Evolutionary conservation across 768 basidiomycete genomes (phyloP).

Genomic region (Leccinum subgranulosum): DNA sequence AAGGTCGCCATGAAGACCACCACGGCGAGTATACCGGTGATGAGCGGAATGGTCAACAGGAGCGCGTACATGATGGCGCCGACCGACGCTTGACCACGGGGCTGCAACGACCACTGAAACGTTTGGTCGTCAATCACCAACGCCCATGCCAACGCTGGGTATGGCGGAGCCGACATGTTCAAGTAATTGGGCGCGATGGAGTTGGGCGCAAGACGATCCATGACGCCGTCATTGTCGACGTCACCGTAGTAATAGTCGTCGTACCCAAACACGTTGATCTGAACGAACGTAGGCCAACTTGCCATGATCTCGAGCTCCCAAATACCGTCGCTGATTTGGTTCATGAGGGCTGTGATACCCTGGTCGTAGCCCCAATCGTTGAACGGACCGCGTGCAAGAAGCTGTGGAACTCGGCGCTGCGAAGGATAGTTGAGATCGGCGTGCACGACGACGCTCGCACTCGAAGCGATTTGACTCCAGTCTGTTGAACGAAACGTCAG

Average conservation of each 20-base stretch:
- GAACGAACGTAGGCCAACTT: constrained; percentile 84
- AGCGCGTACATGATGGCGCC: constrained; percentile 88
- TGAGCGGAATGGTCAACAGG: constrained; percentile 73
- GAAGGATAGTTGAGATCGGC: constrained; percentile 65
- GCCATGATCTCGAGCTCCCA: constrained; percentile 93
- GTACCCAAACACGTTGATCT: constrained; percentile 88
- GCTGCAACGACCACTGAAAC: constrained; percentile 74
- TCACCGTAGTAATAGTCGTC: constrained; percentile 95
- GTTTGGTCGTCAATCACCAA: constrained; percentile 74
- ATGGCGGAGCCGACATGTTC: constrained; percentile 89
- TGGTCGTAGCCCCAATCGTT: constrained; percentile 91
- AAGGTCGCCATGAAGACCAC: constrained; percentile 92
- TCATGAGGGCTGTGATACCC: constrained; percentile 72
- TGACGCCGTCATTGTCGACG: constrained; percentile 77
- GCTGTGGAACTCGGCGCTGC: constrained; percentile 77
- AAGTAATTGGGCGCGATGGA: constrained; percentile 80
- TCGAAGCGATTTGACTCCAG: constrained; percentile 68
- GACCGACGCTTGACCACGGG: constrained; percentile 76
- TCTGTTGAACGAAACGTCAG: constrained; percentile 42
- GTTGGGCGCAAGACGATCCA: constrained; percentile 92
- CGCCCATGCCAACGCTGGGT: constrained; percentile 86
- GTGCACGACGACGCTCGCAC: constrained; percentile 67
- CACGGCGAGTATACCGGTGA: constrained; percentile 82
- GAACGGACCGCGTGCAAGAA: constrained; percentile 85
- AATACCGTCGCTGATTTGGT: constrained; percentile 53